Base-by-base conservation (phyloP, 768 basidiomycete genomes). In the Suillus bovinus region DNA sequence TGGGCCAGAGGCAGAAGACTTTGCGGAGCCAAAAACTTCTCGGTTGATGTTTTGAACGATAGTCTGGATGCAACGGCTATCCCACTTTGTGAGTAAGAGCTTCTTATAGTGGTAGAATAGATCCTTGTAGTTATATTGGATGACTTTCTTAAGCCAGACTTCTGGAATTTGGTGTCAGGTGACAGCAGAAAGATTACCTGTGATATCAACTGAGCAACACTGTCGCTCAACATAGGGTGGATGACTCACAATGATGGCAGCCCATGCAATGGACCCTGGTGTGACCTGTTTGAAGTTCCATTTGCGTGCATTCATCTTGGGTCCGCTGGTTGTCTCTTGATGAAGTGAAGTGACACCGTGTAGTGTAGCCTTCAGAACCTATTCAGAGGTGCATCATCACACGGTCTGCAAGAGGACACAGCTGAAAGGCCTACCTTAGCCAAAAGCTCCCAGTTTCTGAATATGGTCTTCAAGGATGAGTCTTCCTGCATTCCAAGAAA, bases 401-500 rank as follows among this genome's bases (percentile, higher is more conserved):
- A 0, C 2, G 5, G 29, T 31, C 36, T 10, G 56, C n/a, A 39
- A 27, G 3, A 58, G 16, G n/a, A 27, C 36, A 54, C 34, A 22
- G 33, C 42, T 8, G 29, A 50, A 53, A 33, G n/a, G 31, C 59
- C 11, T 49, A 60, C 59, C 39, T 54, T 50, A 50, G 59, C 59
- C 10, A 60, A 24, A 38, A 50, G 47, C 36, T 50, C 31, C 59
- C 59, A 60, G 17, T 60, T 60, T 34, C 59, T 14, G 24, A 60
- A 60, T 24, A 61, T 9, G 1, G 38, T 55, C 27, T 61, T 39
- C 9, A 61, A 53, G 20, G 54, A 34, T 3, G 11, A 11, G 54
- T 61, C 34, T 16, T 53, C 53, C 39, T 38, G 54, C 36, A 57
- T 41, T 14, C 36, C 31, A 4, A 53, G 60, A 47, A 47, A 47